Conservation (phyloP, 176 grass and related monocot genomes). For the Aegilops tauschii region DNA sequence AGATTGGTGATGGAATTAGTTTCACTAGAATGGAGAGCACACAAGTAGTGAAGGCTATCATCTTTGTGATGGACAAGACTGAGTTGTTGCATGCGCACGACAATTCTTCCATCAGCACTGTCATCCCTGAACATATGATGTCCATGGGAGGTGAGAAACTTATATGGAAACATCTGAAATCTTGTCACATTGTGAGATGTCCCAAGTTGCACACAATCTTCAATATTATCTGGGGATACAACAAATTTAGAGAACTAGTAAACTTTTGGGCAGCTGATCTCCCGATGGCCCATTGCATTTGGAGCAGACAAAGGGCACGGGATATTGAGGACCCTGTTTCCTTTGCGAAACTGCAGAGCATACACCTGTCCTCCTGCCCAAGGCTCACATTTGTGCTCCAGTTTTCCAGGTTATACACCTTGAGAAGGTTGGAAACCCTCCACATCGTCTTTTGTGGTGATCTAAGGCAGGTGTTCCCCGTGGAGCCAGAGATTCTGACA, state of each 20-base stretch:
- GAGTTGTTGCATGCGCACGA: not conserved
- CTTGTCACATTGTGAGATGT: not conserved
- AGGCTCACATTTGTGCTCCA: not conserved
- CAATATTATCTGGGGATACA: no score
- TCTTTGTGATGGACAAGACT: no score
- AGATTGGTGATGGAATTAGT: no score
- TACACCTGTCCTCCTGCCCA: not conserved
- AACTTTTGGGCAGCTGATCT: no score
- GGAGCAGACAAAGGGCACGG: not conserved
- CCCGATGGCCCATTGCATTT: no score
- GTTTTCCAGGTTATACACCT: accelerated
- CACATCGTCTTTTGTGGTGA: not conserved
- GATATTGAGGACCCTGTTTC: accelerated
- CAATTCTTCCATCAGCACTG: not conserved
- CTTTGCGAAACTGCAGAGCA: not conserved
- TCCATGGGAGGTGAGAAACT: not conserved
- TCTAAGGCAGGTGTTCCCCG: not conserved
- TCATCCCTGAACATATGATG: not conserved
- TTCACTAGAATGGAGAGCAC: no score
- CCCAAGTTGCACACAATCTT: not conserved
- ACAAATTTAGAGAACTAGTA: no score
- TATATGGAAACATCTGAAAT: not conserved
- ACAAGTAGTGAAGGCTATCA: no score
- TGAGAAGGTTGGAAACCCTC: not conserved
- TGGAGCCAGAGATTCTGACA: not conserved